Conservation (phyloP, 2,329 filamentous ascomycete genomes). For the Pseudogymnoascus sp. region DNA sequence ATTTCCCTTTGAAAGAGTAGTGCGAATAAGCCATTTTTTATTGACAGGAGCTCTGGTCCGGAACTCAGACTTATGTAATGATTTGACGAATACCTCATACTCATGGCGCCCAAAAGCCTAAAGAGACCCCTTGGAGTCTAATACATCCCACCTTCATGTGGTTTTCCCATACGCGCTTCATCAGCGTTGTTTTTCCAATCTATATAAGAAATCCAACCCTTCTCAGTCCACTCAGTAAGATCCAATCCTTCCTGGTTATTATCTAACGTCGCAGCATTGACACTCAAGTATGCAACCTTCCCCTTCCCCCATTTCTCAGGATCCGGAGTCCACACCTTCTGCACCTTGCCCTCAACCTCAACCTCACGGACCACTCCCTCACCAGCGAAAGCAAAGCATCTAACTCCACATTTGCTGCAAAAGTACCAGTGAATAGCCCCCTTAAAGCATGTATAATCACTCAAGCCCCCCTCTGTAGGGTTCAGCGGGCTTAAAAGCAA, state of each 20-base stretch:
- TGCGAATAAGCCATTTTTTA: too few species aligned
- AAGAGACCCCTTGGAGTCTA: slow-evolving; percentile 7
- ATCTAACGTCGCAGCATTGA: slow-evolving; percentile 33
- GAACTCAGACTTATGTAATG: too few species aligned
- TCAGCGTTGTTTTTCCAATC: slow-evolving; percentile 14
- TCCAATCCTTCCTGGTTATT: slow-evolving; percentile 31
- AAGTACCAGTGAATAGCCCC: slow-evolving; percentile 35
- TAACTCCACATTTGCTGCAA: slow-evolving; percentile 37
- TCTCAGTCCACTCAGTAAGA: slow-evolving; percentile 30
- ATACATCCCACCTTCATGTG: slow-evolving; percentile 23
- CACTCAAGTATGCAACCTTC: slow-evolving; percentile 27
- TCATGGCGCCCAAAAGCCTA: background rate
- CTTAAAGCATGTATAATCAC: slow-evolving; percentile 32
- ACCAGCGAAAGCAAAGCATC: slow-evolving; percentile 34
- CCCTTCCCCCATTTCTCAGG: slow-evolving; percentile 23
- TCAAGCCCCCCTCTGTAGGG: slow-evolving; percentile 29
- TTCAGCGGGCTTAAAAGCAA: slow-evolving; percentile 35
- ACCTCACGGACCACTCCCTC: slow-evolving; percentile 24
- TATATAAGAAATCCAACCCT: slow-evolving; percentile 26
- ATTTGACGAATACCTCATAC: background rate
- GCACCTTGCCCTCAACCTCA: slow-evolving; percentile 14
- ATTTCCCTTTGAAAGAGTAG: too few species aligned
- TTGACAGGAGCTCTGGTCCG: too few species aligned
- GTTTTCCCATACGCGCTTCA: slow-evolving; percentile 15
- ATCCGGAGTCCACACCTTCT: slow-evolving; percentile 26